Base-by-base conservation (phyloP, 1,139 yeast genomes). In the Casaregolazyma suthepensis region DNA sequence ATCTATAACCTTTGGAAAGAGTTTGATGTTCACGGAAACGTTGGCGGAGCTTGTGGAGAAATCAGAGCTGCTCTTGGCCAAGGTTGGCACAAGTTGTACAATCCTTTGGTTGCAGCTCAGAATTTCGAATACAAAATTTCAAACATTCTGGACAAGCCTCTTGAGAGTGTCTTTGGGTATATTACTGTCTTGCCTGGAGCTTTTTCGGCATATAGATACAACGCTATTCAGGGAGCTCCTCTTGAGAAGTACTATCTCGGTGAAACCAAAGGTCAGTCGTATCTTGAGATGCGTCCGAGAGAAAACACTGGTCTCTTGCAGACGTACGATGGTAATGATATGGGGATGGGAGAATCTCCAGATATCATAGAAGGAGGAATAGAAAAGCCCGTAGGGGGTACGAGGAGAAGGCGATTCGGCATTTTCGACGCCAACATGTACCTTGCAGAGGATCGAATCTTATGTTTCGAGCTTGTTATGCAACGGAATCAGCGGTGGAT, bases 61-160 rank as follows among this genome's bases (percentile, higher is more conserved):
- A 86, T 87, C 74, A 79, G 78, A 57, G 87, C 86, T 1, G 76
- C 83, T 56, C 73, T 85, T 55, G 93, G 94, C 5, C 76, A 74
- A 3, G 78, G 77, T 5, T 75, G 75, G 54, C 70, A 71, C 53
- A 74, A 83, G 53, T 74, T 87, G 50, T 66, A 78, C 22, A 87
- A 87, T 65, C 95, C 95, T 4, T 70, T 93, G 49, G 96, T 93
- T 43, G 97, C 98, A 0, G 89, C 97, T 0, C 99, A 93, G 68
- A 91, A 93, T 68, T 93, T 93, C 64, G 99, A 93, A 71, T 93
- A 93, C 72, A 93, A 93, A 66, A 88, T 91, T 85, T 90, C 97
- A 15, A 93, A 93, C 66, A 91, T 93, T 60, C 75, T 93, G 54
- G 99, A 93, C 70, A 93, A 93, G 67, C 99, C 99, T 0, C 76